phyloP scores from a whole-genome alignment of 805 yeast species.

The Blastobotrys chiropterorum region DNA sequence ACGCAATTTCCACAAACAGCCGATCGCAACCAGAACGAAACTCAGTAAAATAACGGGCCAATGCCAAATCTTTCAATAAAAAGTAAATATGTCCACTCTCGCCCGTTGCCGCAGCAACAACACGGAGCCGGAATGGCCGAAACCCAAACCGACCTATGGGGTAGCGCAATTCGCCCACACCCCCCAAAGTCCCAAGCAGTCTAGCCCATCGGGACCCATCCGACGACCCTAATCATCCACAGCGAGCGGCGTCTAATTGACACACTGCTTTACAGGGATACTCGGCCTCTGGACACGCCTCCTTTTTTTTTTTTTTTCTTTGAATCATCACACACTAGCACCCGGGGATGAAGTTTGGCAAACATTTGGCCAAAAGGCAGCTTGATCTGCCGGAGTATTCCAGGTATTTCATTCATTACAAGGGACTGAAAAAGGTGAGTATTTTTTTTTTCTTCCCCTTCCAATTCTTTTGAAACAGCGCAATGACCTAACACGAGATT shows the following conservation, averaged over 20 bases:
- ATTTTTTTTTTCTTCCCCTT: no score
- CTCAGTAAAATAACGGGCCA: no score
- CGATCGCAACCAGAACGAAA: no score
- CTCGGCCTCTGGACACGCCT: no score
- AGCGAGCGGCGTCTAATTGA: not conserved
- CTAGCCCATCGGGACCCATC: no score
- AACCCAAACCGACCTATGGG: not conserved
- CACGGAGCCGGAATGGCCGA: not conserved
- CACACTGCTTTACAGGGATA: no score
- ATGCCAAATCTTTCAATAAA: no score
- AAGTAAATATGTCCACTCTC: no score
- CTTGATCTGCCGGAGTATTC: constrained; percentile 93
- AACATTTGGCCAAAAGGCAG: constrained; percentile 88
- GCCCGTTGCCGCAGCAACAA: not conserved
- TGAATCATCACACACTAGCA: not conserved
- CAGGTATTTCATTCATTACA: constrained; percentile 89
- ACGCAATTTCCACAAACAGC: no score
- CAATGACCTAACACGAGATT: not conserved
- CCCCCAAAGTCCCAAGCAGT: not conserved
- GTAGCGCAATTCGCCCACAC: not conserved
- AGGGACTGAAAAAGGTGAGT: constrained; percentile 68
- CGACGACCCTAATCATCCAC: no score
- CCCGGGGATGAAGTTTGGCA: constrained; percentile 80
- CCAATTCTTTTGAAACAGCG: not conserved
- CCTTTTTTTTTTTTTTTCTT: no score